Conservation (phyloP, 306 rosid species). For the Carpinus fangiana region DNA sequence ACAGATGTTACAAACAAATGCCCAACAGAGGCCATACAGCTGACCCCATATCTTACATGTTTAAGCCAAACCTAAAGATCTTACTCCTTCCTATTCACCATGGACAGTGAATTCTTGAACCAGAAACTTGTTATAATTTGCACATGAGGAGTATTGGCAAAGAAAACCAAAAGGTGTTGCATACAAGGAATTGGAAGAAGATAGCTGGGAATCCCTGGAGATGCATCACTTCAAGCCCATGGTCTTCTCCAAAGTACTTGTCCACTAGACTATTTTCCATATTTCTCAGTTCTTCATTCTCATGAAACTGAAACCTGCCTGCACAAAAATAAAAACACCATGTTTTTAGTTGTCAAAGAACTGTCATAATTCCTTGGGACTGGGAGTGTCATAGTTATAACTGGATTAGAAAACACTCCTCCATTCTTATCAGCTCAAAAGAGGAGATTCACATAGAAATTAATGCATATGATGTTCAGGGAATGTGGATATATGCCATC, state of each 20-base stretch:
- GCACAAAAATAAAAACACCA: constrained; percentile 15
- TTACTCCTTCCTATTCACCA: neutral
- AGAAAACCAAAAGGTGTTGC: constrained; percentile 8
- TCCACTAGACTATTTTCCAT: constrained; percentile 90
- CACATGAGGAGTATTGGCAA: constrained; percentile 9
- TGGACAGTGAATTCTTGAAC: constrained; percentile 22
- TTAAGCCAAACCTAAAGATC: neutral
- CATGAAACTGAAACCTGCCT: constrained; percentile 93
- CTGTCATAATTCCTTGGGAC: neutral
- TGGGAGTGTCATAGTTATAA: neutral
- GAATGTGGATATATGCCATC: neutral
- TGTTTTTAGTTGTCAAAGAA: constrained; percentile 14
- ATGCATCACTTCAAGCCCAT: constrained; percentile 53
- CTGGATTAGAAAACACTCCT: neutral
- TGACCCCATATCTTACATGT: neutral
- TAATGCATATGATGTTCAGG: neutral
- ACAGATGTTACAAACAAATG: neutral
- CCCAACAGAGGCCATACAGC: neutral
- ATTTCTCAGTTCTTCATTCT: constrained; percentile 83
- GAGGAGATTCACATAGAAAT: neutral
- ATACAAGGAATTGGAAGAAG: constrained; percentile 5
- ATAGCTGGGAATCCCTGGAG: neutral
- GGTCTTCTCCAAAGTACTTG: constrained; percentile 87
- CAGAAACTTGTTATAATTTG: neutral
- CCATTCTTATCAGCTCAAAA: neutral